phyloP scores from a whole-genome alignment of 495 filamentous ascomycete genomes.

The Podospora fimiseda region DNA sequence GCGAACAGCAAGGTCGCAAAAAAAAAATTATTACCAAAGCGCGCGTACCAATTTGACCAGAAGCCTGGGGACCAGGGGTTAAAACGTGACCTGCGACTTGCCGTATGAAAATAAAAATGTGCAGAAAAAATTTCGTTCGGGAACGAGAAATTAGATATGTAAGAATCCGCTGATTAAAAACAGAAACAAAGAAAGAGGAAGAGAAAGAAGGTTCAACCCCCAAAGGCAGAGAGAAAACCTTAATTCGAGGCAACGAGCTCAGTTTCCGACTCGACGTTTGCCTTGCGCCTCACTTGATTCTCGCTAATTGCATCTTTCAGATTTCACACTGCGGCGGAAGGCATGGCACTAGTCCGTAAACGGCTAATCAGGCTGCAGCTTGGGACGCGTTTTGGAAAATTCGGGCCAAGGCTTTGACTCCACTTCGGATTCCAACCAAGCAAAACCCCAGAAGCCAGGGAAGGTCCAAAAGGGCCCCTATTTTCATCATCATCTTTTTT shows the following conservation, averaged over 20 bases:
- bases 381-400: neutral
- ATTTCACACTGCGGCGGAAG: neutral
- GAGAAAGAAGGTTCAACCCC: too few species aligned
- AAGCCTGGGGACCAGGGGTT: neutral
- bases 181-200: neutral
- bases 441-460: neutral
- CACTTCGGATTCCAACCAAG: neutral
- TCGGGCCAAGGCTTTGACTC: too few species aligned
- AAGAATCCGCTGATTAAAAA: neutral
- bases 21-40: conserved; percentile 4
- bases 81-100: neutral
- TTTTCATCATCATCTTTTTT: too few species aligned
- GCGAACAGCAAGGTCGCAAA: neutral
- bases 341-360: neutral
- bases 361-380: neutral
- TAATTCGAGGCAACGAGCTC: neutral
- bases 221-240: too few species aligned
- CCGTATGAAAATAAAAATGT: neutral
- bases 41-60: neutral
- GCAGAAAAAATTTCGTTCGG: too few species aligned
- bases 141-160: neutral
- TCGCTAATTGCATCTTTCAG: too few species aligned
- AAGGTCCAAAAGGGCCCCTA: too few species aligned
- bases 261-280: neutral
- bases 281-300: neutral